Percentiles rank a stretch among this genome's conserved stretches.
Evolutionary conservation across 805 yeast genomes (phyloP).

Genomic region (Lachancea thermotolerans): DNA sequence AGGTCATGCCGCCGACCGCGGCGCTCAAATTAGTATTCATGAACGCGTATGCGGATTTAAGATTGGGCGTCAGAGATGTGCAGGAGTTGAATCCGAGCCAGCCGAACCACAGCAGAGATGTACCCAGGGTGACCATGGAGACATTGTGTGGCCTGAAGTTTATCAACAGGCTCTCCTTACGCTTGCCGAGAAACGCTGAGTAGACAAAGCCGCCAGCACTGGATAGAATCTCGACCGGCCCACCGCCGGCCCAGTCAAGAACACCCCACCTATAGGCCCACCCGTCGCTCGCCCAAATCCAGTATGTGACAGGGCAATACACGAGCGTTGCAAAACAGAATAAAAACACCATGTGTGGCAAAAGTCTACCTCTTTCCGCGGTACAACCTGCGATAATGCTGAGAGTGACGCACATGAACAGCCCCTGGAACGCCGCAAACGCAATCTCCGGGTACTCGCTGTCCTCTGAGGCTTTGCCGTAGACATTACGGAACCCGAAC

Average conservation of each 20-base stretch:
- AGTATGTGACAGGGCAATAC: constrained; percentile 89
- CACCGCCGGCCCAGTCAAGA: constrained; percentile 96
- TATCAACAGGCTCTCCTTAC: constrained; percentile 67
- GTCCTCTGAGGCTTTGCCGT: constrained; percentile 38
- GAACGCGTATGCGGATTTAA: constrained; percentile 81
- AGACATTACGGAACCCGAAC: constrained; percentile 73
- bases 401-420: constrained; percentile 86
- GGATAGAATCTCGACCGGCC: constrained; percentile 88
- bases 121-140: constrained; percentile 83
- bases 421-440: constrained; percentile 81
- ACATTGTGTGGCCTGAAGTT: constrained; percentile 95
- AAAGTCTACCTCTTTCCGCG: constrained; percentile 86
- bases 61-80: constrained; percentile 72
- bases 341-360: constrained; percentile 75
- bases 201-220: constrained; percentile 89
- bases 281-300: constrained; percentile 92
- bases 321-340: constrained; percentile 89
- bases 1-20: constrained; percentile 81
- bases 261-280: constrained; percentile 94
- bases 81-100: constrained; percentile 97
- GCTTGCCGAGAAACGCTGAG: constrained; percentile 71
- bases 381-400: constrained; percentile 89
- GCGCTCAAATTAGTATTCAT: constrained; percentile 90
- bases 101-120: constrained; percentile 82
- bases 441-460: constrained; percentile 71